Percentiles rank a stretch among this genome's conserved stretches.
Conservation (phyloP, 176 grass and related monocot genomes). For the Hordeum marinum region DNA sequence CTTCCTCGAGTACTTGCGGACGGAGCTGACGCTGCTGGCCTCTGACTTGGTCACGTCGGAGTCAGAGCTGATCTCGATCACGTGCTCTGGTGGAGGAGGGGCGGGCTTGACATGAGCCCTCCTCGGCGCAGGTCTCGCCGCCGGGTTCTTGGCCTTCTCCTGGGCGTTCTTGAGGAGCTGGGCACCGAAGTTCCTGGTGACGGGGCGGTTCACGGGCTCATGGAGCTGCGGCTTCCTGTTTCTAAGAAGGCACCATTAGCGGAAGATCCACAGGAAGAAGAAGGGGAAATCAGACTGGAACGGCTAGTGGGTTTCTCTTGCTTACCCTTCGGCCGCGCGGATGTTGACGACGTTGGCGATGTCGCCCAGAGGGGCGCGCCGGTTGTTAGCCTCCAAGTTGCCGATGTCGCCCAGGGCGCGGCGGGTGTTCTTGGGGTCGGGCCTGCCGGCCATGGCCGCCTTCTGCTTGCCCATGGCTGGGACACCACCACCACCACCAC, state of each 20-base stretch:
- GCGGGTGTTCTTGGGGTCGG: constrained; percentile 44
- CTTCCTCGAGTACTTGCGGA: constrained; percentile 50
- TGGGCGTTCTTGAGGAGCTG: constrained; percentile 65
- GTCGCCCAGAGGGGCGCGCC: constrained; percentile 52
- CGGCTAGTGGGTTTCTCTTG: background rate
- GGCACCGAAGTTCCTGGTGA: constrained; percentile 54
- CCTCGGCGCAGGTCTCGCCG: background rate
- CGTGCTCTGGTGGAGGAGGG: constrained; percentile 33
- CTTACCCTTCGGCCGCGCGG: constrained; percentile 42
- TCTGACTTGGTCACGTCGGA: constrained; percentile 26
- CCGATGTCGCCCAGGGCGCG: constrained; percentile 29
- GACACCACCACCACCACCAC: constrained; percentile 17
- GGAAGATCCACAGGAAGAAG: background rate
- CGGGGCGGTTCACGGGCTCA: constrained; percentile 24
- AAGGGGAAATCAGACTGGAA: background rate
- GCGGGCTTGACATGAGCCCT: constrained; percentile 21
- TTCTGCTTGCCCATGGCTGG: constrained; percentile 49
- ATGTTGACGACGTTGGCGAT: constrained; percentile 58
- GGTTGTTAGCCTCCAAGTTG: background rate
- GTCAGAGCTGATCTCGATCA: constrained; percentile 55
- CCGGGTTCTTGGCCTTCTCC: constrained; percentile 47
- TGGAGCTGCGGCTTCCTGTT: constrained; percentile 39
- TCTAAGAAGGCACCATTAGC: background rate
- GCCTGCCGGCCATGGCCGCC: constrained; percentile 27
- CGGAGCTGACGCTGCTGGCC: constrained; percentile 22